These are phyloP conservation scores for Fusarium sp. DNA, from an alignment of 2,329 filamentous ascomycete genomes.

Conservation along the genomic window DNA sequence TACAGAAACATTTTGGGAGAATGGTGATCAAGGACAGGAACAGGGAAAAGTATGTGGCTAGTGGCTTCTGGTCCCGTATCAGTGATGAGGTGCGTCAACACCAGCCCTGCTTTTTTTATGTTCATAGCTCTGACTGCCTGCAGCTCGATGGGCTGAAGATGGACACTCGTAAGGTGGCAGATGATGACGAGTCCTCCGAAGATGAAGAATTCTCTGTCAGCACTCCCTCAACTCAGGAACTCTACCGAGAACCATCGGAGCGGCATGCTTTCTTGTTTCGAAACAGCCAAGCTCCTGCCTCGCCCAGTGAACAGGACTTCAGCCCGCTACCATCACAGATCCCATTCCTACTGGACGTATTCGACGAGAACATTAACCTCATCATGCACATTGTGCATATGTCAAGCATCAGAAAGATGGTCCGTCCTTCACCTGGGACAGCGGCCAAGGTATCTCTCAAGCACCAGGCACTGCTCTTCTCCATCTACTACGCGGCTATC, in stretches of 20 bases:
- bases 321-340: constrained; percentile 64
- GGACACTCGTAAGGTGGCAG: constrained; percentile 46
- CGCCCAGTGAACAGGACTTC: constrained; percentile 49
- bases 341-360: constrained; percentile 60
- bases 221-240: constrained; percentile 48
- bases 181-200: constrained; percentile 45
- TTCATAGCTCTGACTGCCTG: background rate
- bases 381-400: constrained; percentile 55
- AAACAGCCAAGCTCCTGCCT: constrained; percentile 49
- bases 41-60: constrained; percentile 58
- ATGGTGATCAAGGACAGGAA: constrained; percentile 55
- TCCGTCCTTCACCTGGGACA: constrained; percentile 47
- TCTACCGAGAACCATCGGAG: constrained; percentile 53
- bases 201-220: constrained; percentile 46
- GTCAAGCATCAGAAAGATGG: constrained; percentile 48
- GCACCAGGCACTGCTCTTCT: constrained; percentile 63
- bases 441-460: constrained; percentile 48
- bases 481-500: constrained; percentile 64
- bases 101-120: no score
- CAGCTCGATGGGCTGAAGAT: constrained; percentile 56
- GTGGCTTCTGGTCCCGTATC: constrained; percentile 63
- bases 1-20: constrained; percentile 56
- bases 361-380: constrained; percentile 59
- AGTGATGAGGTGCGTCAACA: constrained; percentile 58
- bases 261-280: constrained; percentile 62